These are phyloP conservation scores for Pseudocercospora crystallina DNA, from an alignment of 2,329 filamentous ascomycete species.

Conservation along the genomic window DNA sequence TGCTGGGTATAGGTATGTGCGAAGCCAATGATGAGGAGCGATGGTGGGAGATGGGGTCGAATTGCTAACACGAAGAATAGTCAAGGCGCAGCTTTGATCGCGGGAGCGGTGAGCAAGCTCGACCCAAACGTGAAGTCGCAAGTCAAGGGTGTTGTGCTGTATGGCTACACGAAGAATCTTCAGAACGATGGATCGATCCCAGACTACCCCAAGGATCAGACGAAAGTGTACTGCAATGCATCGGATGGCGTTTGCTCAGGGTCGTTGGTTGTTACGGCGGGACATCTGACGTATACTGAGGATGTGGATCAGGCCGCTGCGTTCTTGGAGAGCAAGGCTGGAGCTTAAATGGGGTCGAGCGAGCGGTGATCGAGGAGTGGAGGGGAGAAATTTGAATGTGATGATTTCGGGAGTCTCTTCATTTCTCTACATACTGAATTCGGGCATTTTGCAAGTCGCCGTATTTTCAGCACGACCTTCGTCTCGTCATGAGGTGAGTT, in stretches of 20 bases:
- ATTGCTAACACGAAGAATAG: conserved; percentile 19
- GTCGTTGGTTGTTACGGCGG: conserved; percentile 33
- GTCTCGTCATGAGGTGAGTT: no score
- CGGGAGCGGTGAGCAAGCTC: conserved; percentile 35
- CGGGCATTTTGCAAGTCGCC: no score
- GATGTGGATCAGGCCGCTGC: conserved; percentile 17
- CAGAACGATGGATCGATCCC: conserved; percentile 39
- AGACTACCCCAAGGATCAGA: conserved; percentile 34
- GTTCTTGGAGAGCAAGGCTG: conserved; percentile 10
- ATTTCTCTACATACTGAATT: no score
- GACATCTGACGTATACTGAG: conserved; percentile 35
- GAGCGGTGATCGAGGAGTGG: no score
- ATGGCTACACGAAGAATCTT: conserved; percentile 42
- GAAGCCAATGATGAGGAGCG: no score
- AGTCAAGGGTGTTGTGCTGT: conserved; percentile 41
- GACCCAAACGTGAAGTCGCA: conserved; percentile 28
- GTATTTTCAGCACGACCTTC: no score
- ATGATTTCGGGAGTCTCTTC: no score
- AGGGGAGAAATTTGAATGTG: no score
- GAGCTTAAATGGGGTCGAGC: no score
- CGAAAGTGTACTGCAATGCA: conserved; percentile 38
- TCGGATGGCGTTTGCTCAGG: conserved; percentile 39
- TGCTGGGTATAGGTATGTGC: conserved; percentile 30
- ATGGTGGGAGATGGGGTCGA: no score
- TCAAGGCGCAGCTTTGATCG: conserved; percentile 43